phyloP scores from a whole-genome alignment of 768 basidiomycete species.

The Lepiota venenata region DNA sequence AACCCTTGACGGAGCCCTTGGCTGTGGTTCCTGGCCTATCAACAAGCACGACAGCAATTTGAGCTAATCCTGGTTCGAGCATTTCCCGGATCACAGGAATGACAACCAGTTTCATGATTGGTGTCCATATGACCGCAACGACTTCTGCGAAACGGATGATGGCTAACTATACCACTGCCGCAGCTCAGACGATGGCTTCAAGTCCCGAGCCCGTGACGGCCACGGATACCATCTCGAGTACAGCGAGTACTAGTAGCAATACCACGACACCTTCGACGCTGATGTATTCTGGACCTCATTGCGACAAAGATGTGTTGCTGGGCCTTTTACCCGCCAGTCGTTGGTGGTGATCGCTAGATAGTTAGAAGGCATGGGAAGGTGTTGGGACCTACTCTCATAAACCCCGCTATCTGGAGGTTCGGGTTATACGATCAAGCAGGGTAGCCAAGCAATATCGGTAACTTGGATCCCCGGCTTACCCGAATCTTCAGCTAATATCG shows the following conservation, averaged over 20 bases:
- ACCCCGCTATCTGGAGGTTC: too few species aligned
- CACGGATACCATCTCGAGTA: constrained; percentile 21
- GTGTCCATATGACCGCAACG: not conserved
- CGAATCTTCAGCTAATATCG: too few species aligned
- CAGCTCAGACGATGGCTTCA: not conserved
- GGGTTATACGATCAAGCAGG: too few species aligned
- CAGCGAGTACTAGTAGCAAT: not conserved
- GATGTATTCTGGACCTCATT: constrained; percentile 60
- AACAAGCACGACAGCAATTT: too few species aligned
- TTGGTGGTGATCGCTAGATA: too few species aligned
- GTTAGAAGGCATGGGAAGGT: too few species aligned
- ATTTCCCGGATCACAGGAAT: not conserved
- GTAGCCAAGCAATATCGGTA: too few species aligned
- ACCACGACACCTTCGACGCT: constrained; percentile 30
- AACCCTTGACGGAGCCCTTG: constrained; percentile 4
- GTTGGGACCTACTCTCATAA: too few species aligned
- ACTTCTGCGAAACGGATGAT: not conserved
- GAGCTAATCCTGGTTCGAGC: not conserved
- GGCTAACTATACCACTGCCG: not conserved
- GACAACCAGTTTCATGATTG: not conserved
- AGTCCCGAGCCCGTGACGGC: constrained; percentile 13
- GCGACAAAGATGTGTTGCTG: constrained; percentile 92
- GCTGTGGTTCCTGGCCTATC: constrained; percentile 1
- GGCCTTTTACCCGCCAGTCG: too few species aligned
- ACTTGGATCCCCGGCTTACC: too few species aligned